Conservation (phyloP, 345 rosid species). For the Atalantia buxifolia region DNA sequence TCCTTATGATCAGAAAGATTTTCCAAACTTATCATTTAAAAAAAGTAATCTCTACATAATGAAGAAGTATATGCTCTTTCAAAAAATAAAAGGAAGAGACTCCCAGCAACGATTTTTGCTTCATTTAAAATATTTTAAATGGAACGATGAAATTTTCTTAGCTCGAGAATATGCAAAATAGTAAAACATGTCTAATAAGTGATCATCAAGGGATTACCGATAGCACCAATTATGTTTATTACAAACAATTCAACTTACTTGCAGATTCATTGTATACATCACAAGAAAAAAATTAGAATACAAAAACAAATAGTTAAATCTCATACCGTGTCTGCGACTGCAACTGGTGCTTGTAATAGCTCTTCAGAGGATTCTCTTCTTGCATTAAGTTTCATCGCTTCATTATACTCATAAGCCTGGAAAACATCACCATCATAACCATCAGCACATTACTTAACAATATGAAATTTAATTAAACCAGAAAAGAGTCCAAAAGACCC, state of each 20-base stretch:
- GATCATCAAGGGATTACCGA: background rate
- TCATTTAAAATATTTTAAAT: background rate
- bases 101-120: background rate
- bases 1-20: background rate
- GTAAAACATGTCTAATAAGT: background rate
- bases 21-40: background rate
- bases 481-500: background rate
- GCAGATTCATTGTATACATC: background rate
- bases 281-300: background rate
- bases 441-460: background rate
- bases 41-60: background rate
- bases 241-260: background rate
- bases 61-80: background rate
- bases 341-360: conserved; percentile 42
- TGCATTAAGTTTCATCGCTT: conserved; percentile 66
- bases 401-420: conserved; percentile 75
- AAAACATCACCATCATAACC: conserved; percentile 19
- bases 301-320: background rate
- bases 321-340: conserved; percentile 68
- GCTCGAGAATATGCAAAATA: background rate
- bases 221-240: background rate
- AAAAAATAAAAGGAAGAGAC: background rate
- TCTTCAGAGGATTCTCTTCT: conserved; percentile 69
- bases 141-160: background rate
- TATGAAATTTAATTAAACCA: background rate